Evolutionary conservation across 169 alveolate species (phyloP).

Genomic region (Neospora caninum): DNA sequence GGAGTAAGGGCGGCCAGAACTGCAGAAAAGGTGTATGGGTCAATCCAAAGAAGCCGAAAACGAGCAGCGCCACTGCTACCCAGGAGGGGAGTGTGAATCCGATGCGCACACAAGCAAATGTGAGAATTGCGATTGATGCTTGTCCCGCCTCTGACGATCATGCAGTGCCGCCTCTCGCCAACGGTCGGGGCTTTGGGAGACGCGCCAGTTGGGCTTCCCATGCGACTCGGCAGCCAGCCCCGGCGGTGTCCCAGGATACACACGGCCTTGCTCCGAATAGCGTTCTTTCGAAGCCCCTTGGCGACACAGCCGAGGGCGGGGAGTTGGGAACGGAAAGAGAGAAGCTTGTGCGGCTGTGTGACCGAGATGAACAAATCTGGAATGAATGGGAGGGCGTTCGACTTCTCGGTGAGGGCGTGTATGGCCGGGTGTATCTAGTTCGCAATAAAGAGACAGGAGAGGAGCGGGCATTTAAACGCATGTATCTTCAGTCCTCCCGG

Average conservation of each 20-base stretch:
- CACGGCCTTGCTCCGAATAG: not conserved
- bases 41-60: not conserved
- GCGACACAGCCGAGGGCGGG: not conserved
- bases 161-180: not conserved
- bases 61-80: not conserved
- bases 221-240: not conserved
- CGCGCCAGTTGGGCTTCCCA: not conserved
- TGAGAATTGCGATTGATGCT: not conserved
- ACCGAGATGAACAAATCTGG: slow-evolving; percentile 60
- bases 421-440: slow-evolving; percentile 60
- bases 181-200: not conserved
- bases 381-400: slow-evolving; percentile 47
- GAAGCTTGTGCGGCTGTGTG: slow-evolving; percentile 12
- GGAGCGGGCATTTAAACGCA: slow-evolving; percentile 61
- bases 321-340: not conserved
- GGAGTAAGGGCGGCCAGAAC: no score
- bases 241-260: not conserved
- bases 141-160: not conserved
- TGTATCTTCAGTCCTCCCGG: slow-evolving; percentile 45
- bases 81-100: not conserved
- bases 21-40: no score
- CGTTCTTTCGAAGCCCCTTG: not conserved
- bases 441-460: slow-evolving; percentile 41
- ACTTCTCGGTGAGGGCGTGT: slow-evolving; percentile 65
- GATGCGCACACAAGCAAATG: not conserved